Evolutionary conservation across 2,329 filamentous ascomycete genomes (phyloP).

Genomic region (Clonostachys byssicola): DNA sequence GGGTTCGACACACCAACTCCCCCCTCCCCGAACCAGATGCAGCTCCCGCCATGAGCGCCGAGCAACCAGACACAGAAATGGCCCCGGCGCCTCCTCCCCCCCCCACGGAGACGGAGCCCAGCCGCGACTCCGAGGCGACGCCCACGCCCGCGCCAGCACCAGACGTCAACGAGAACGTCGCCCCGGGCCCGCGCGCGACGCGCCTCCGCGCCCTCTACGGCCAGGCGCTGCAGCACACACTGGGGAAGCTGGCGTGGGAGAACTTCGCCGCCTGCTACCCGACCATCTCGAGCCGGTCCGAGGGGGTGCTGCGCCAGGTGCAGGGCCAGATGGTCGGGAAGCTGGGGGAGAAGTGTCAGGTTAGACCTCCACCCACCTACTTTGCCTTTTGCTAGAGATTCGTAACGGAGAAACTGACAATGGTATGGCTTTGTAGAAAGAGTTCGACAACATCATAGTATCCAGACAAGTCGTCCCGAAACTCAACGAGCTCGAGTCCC

Average conservation of each 20-base stretch:
- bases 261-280: constrained; percentile 60
- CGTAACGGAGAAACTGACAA: no score
- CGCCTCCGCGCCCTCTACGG: constrained; percentile 51
- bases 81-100: background rate
- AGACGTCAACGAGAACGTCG: constrained; percentile 3
- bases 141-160: no score
- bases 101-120: no score
- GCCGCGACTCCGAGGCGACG: no score
- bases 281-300: constrained; percentile 47
- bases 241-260: constrained; percentile 49
- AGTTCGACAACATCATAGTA: constrained; percentile 52
- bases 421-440: constrained; percentile 26
- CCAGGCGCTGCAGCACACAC: constrained; percentile 45
- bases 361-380: constrained; percentile 7
- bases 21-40: no score
- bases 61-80: background rate
- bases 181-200: constrained; percentile 53
- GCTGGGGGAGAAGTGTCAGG: constrained; percentile 43
- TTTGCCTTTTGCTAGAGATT: no score
- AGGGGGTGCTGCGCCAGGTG: constrained; percentile 45
- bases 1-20: no score
- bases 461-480: constrained; percentile 48
- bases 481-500: constrained; percentile 54
- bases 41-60: no score
- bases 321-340: constrained; percentile 55